Base-by-base conservation (phyloP, 192 early-diverging fungal species). In the Mortierella antarctica region DNA sequence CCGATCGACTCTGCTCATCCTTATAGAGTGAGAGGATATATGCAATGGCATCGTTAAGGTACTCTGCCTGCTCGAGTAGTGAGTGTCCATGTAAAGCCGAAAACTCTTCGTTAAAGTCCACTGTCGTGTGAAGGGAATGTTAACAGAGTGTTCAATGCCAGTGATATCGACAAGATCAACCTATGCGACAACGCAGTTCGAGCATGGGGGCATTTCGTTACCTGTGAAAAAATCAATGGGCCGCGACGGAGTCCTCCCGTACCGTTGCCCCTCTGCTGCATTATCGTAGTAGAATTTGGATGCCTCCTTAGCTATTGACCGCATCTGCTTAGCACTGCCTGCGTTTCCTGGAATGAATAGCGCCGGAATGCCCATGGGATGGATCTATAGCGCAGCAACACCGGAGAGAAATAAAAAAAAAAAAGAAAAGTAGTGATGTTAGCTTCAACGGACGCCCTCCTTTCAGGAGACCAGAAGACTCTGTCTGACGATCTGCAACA, bases 291-390 rank as follows among this genome's bases (percentile, higher is more conserved):
- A 93, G 50, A 89, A 86, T 10, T 82, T 69, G 9, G 94, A 82
- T 15, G 93, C 82, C 41, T 91, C 91, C 17, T 93, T 86, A 14
- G 95, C 96, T 45, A 99, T 88, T 42, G 94, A 95, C 46, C 95
- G 86, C 20, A 93, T 88, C 86, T 99, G 98, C 76, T 95, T 94
- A 73, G 93, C 93, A 73, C 93, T 96, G 18, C 98, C 98, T 23
- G 96, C 95, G 62, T 98, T 95, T 0, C 98, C 98, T 10, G 96
- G 98, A 47, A 99, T 91, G 84, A 99, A 99, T 14, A 99, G 84
- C 0, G 96, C 90, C 1, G 98, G 98, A 44, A 96, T 89, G 47
- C 95, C 92, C 18, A 83, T 82, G 41, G 93, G 91, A 86, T 92
- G 71, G 18, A 49, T 23, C 59, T 70, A 67, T 45, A 73, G 31